Evolutionary conservation across 768 basidiomycete genomes (phyloP).

Genomic region (Lactarius indigo): DNA sequence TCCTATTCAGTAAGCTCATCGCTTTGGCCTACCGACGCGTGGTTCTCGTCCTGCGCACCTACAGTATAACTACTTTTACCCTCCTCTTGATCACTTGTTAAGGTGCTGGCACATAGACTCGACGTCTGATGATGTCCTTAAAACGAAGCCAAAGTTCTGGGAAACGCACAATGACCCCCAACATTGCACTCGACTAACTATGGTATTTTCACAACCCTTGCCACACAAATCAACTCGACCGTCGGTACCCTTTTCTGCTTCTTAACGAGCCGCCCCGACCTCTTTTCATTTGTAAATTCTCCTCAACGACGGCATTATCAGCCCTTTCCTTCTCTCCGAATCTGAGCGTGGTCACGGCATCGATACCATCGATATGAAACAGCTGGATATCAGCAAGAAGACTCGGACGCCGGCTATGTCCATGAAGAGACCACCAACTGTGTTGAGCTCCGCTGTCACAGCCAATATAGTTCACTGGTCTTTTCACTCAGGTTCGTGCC

Average conservation of each 20-base stretch:
- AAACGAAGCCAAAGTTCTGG: slow-evolving; percentile 51
- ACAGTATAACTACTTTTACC: slow-evolving; percentile 3
- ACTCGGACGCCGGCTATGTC: slow-evolving; percentile 47
- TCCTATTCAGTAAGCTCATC: slow-evolving; percentile 9
- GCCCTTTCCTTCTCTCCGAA: slow-evolving; percentile 14
- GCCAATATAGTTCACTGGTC: slow-evolving; percentile 5
- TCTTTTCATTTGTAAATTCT: slow-evolving; percentile 47
- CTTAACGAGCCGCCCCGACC: slow-evolving; percentile 45
- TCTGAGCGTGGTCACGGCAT: slow-evolving; percentile 56
- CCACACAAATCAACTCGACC: slow-evolving; percentile 48
- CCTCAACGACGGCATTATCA: slow-evolving; percentile 49
- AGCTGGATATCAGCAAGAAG: slow-evolving; percentile 47
- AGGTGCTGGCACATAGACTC: slow-evolving; percentile 29
- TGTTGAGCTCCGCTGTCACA: slow-evolving; percentile 18
- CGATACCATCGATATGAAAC: slow-evolving; percentile 61
- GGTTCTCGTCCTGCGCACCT: slow-evolving; percentile 8
- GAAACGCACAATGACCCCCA: slow-evolving; percentile 52
- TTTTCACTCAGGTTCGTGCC: slow-evolving; percentile 50
- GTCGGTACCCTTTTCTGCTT: slow-evolving; percentile 54
- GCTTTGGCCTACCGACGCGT: slow-evolving; percentile 14
- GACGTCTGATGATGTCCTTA: slow-evolving; percentile 46
- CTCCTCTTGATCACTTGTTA: neutral
- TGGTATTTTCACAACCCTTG: slow-evolving; percentile 51
- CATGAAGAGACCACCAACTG: slow-evolving; percentile 58
- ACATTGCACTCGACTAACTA: slow-evolving; percentile 46